Evolutionary conservation across 108 stramenopile species (phyloP), one percentile per base, ranked within the genome.

Genomic region (Cylindrotheca fusiformis): DNA sequence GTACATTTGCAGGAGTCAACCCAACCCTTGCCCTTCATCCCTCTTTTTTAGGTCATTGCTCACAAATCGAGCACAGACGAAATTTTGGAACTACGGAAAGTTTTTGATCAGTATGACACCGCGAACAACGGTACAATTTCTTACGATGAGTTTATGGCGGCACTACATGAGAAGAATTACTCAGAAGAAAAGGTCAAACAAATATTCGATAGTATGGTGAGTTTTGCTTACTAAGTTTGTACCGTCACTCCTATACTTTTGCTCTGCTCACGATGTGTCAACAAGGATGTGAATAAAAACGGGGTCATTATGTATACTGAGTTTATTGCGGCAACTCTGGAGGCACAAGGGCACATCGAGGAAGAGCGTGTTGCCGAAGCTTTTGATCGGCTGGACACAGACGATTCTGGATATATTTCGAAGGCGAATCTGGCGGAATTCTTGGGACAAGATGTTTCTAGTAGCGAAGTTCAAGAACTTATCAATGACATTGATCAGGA

Each of bases 301-400:
- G 84, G 83, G 1, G 53, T 62, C 21, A 79, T 93, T 29, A 76
- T 82, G 64, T 90, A 86, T 72, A 89, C 80, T 28, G 90, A 92
- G 68, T 92, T 92, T 61, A 65, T 89, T 30, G 91, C 91, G 23
- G 78, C 78, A 0, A 64, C 65, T 5, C 47, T 79, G 0, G 78
- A 74, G 41, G 69, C 72, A 18, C 78, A 74, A 27, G 72, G 79
- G 0, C 60, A 51, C 30, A 73, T 85, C 52, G 79, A 69, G 22
- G 83, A 86, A 70, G 82, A 84, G 33, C 77, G 80, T 2, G 67
- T 90, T 44, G 78, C 76, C 0, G 83, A 84, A 57, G 85, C 91
- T 1, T 95, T 95, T 67, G 86, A 92, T 52, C 79, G 87, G 32
- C 63, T 95, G 48, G 94, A 95, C 68, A 62, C 60, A 28, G 91